phyloP scores from a whole-genome alignment of 2,329 filamentous ascomycete species.

The Esteya vermicola region DNA sequence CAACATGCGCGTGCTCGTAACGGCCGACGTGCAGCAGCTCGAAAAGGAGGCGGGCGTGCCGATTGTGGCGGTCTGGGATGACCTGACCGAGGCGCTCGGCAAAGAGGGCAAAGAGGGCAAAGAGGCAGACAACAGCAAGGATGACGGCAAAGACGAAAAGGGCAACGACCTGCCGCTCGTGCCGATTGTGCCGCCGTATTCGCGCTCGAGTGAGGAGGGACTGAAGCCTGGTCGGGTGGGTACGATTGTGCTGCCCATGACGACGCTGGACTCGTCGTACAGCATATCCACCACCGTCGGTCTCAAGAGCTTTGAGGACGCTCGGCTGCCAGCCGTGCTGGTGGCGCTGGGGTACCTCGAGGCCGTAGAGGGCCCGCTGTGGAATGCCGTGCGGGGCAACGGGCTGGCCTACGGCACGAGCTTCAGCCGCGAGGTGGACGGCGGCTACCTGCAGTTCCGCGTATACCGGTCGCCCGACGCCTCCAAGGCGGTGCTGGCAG shows the following conservation, averaged over 20 bases:
- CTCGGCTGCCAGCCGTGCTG: constrained; percentile 67
- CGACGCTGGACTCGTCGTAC: constrained; percentile 85
- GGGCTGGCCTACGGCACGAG: constrained; percentile 83
- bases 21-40: constrained; percentile 64
- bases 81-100: constrained; percentile 39
- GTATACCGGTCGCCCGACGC: constrained; percentile 86
- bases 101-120: constrained; percentile 5
- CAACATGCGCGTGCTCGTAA: constrained; percentile 76
- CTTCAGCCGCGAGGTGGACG: constrained; percentile 65
- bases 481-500: constrained; percentile 70
- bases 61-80: constrained; percentile 60
- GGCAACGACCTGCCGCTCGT: constrained; percentile 15
- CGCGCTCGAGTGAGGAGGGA: constrained; percentile 63
- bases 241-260: constrained; percentile 75
- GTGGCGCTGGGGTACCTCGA: constrained; percentile 88
- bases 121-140: no score
- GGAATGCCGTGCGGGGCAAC: constrained; percentile 83
- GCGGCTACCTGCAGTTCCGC: constrained; percentile 67
- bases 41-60: constrained; percentile 33
- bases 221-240: constrained; percentile 58
- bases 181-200: constrained; percentile 55
- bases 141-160: constrained; percentile 9
- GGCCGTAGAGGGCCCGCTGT: constrained; percentile 84
- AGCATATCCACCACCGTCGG: constrained; percentile 63
- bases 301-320: constrained; percentile 60